Base-by-base conservation (phyloP, 2,329 filamentous ascomycete genomes). In the Cladosporium sp. region DNA sequence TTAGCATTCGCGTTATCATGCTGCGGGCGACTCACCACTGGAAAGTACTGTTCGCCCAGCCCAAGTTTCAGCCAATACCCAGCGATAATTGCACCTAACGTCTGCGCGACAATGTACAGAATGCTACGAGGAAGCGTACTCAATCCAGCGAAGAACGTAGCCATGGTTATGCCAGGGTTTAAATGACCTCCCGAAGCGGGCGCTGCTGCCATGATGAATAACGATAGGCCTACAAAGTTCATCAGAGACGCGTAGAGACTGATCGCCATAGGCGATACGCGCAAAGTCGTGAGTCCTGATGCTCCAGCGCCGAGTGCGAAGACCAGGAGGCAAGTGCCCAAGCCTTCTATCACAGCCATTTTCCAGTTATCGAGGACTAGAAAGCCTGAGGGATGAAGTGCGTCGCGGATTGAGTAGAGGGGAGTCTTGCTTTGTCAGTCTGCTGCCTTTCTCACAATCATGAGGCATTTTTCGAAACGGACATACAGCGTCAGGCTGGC, bases 91-190 rank as follows among this genome's bases (percentile, higher is more conserved):
- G 78, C 80, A 1, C 84, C 83, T 0, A 78, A 52, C 1, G 76
- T 79, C 71, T 86, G 84, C 16, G 78, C 80, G 5, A 73, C 63
- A 3, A 85, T 67, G 65, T 85, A 85, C 11, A 85, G 65, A 0
- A 84, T 71, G 18, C 79, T 78, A 63, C 84, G 78, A 0, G 84
- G 79, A 14, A 85, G 75, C 1, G 82, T 81, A 23, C 81, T 81
- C 14, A 85, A 74, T 0, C 83, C 80, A 1, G 81, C 79, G 28
- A 84, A 80, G 66, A 86, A 81, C 2, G 83, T 84, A 2, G 81
- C 78, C 56, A 86, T 79, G 0, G 83, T 85, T 66, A 86, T 84
- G 35, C 81, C 74, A 1, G 84, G 84, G 68, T 84, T 86, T 64
- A 86, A 73, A 69, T 86, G 84, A 1, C 81, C 84, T 46, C 84